Base-by-base conservation (phyloP, 768 basidiomycete genomes). In the Suillus alpinus region DNA sequence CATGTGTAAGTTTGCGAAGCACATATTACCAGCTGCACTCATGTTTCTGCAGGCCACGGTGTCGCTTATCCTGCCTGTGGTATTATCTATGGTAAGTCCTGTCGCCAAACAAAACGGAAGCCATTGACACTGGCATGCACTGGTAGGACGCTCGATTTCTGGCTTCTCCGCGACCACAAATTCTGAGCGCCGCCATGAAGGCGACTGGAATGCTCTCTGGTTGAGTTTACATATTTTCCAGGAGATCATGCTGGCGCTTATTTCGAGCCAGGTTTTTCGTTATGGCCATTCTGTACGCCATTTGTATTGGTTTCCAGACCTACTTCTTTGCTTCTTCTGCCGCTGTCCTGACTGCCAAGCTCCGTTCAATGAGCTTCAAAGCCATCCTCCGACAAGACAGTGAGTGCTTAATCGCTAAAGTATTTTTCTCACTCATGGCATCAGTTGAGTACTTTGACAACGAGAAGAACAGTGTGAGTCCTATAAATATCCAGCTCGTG, bases 361-460 rank as follows among this genome's bases (percentile, higher is more conserved):
- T 83, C 7, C 74, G 82, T 36, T 66, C 66, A n/a, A 53, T 74
- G 52, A 67, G 67, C 31, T 83, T 83, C 72, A 57, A 60, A 14
- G 69, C 81, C 14, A 77, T 80, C 43, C 67, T 83, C 4, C 71
- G 80, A 23, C 79, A 81, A 62, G 82, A 83, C 62, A 75, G 79
- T 67, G 67, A 69, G 62, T 77, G 66, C 64, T 70, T n/a, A 6
- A 56, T 55, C 44, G 23, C 23, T 40, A 73, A 14, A 67, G 78
- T 66, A 18, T 10, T 31, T 50, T n/a, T 50, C 29, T n/a, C 6
- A 12, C 49, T n/a, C 18, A 50, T 31, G 10, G 75, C 71, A 57
- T 82, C 62, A 89, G 86, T 92, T 65, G 89, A 88, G 63, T 95
- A 88, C 80, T 97, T 95, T 62, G 94, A 97, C 74, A 86, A 84